Base-by-base conservation (phyloP, 768 basidiomycete species). In the Pleurotus platypus region DNA sequence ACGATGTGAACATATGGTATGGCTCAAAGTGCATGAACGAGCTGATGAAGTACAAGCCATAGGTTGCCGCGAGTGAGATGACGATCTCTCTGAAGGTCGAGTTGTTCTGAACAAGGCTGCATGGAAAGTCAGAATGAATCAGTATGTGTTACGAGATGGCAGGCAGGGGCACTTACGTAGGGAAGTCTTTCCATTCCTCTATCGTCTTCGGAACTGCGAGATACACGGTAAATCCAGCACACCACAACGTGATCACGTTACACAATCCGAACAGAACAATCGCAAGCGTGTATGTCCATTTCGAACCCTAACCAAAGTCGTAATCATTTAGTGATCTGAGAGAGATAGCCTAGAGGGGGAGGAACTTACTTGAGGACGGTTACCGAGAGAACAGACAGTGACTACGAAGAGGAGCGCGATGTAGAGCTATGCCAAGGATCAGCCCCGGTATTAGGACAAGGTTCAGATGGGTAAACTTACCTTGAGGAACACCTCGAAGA, bases 1-100 rank as follows among this genome's bases (percentile, higher is more conserved):
- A 94, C 56, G 87, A 92, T 11, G 95, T 96, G 72, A 98, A 82
- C 84, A 98, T 90, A 79, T 98, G 95, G 93, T 94, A 96, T 0
- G 94, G 95, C 68, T 98, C 95, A 38, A 93, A 72, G 64, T 95
- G 92, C 74, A 98, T 85, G 70, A 96, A 73, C 6, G 90, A 92
- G 58, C 87, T 82, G 65, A 96, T 72, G 66, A 97, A 80, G 78
- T 93, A 98, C 60, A 94, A 79, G 69, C 89, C 81, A 73, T 90
- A 88, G 57, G 93, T 86, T 64, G 86, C 81, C 61, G 84, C 72
- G 57, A 95, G 75, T 50, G 89, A 92, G 58, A 91, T 85, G 43
- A 90, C 83, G 66, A 97, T 94, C 63, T 94, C 88, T 59, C 89
- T 84, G 67, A 95, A 83, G 1, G 91, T 84, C 59, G 75, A 70